phyloP scores from a whole-genome alignment of 768 basidiomycete genomes.

The Boletus tylopilopsis region DNA sequence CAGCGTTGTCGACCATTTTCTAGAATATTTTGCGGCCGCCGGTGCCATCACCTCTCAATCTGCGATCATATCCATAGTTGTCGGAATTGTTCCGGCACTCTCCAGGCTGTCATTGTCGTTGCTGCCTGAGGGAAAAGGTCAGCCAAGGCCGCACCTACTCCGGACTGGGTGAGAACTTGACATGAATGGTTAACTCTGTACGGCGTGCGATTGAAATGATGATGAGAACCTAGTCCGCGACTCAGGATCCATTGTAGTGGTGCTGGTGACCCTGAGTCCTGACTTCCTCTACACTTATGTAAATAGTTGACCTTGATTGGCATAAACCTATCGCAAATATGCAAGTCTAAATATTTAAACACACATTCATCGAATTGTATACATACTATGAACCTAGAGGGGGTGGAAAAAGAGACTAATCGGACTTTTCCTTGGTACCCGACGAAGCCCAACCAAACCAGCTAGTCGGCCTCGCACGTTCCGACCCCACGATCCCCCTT shows the following conservation, averaged over 20 bases:
- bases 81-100: background rate
- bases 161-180: background rate
- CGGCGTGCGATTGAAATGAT: background rate
- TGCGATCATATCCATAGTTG: conserved; percentile 5
- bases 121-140: background rate
- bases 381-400: no score
- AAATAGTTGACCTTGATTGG: background rate
- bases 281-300: no score
- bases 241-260: no score
- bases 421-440: conserved; percentile 19
- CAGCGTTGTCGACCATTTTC: no score
- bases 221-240: background rate
- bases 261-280: no score
- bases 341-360: conserved; percentile 10
- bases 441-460: conserved; percentile 34
- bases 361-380: no score
- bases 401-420: conserved; percentile 5
- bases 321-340: conserved; percentile 2
- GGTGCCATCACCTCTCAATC: conserved; percentile 13
- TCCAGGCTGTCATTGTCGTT: background rate
- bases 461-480: conserved; percentile 28
- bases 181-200: background rate
- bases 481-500: conserved; percentile 10
- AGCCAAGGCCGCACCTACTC: background rate
- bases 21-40: no score